These are phyloP conservation scores for Pyricularia sp. DNA, from an alignment of 2,329 filamentous ascomycete species.

Conservation along the genomic window DNA sequence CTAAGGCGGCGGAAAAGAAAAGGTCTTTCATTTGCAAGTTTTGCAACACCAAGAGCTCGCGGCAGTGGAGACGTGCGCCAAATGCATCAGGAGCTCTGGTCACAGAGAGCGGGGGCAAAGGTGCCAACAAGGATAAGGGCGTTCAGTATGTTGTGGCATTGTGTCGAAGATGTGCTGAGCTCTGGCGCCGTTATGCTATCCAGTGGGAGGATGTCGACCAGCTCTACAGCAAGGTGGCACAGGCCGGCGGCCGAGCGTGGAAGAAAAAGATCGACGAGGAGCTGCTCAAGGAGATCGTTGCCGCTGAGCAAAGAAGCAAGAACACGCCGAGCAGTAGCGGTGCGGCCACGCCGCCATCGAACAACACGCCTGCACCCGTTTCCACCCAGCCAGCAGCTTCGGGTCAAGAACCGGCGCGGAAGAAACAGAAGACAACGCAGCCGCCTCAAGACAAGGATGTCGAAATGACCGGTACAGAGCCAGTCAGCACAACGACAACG, in stretches of 20 bases:
- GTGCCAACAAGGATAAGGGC: conserved; percentile 68
- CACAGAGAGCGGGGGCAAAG: conserved; percentile 54
- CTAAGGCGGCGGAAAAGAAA: conserved; percentile 72
- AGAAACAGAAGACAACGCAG: conserved; percentile 47
- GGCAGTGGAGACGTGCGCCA: conserved; percentile 88
- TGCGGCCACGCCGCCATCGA: conserved; percentile 16
- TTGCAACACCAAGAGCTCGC: conserved; percentile 68
- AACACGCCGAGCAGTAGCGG: conserved; percentile 12
- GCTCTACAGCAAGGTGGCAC: conserved; percentile 75
- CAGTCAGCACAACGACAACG: conserved; percentile 22
- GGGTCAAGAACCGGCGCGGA: conserved; percentile 47
- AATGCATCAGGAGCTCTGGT: conserved; percentile 63
- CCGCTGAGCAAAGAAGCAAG: conserved; percentile 49
- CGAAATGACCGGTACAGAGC: conserved; percentile 36
- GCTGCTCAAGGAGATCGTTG: conserved; percentile 62
- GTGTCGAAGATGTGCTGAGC: conserved; percentile 79
- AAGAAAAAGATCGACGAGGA: conserved; percentile 91
- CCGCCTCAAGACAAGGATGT: conserved; percentile 33
- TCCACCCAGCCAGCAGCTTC: conserved; percentile 14
- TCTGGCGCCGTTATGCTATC: conserved; percentile 94
- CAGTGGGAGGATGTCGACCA: conserved; percentile 94
- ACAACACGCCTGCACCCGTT: conserved; percentile 15
- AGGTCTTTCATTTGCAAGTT: conserved; percentile 90
- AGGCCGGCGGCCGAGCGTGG: conserved; percentile 71
- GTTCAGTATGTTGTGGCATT: conserved; percentile 69